Evolutionary conservation across 208 protist species (phyloP).

Genomic region (Wallacemonas sp.): DNA sequence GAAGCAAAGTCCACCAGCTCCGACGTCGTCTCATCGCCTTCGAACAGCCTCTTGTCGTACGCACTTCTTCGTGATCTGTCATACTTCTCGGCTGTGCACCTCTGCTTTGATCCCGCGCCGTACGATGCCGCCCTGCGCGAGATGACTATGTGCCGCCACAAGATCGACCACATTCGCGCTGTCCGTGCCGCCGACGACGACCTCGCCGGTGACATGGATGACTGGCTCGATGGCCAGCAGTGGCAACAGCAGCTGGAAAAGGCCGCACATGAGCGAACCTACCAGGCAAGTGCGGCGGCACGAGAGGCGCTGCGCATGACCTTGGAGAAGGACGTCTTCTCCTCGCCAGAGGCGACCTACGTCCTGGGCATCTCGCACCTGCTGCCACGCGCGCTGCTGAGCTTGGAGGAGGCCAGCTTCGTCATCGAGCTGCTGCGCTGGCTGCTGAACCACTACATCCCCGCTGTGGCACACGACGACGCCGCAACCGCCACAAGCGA

Average conservation of each 20-base stretch:
- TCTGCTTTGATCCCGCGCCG: conserved; percentile 45
- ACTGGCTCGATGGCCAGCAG: conserved; percentile 38
- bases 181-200: neutral
- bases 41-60: conserved; percentile 14
- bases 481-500: no score
- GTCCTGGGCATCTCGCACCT: conserved; percentile 55
- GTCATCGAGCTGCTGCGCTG: conserved; percentile 63
- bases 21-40: neutral
- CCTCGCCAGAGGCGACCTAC: neutral
- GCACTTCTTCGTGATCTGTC: conserved; percentile 38
- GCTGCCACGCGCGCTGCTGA: conserved; percentile 71
- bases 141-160: conserved; percentile 29
- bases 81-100: conserved; percentile 55
- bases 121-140: conserved; percentile 43
- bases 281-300: conserved; percentile 15
- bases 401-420: conserved; percentile 59
- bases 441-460: conserved; percentile 26
- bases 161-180: neutral
- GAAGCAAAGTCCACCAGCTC: neutral
- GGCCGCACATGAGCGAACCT: conserved; percentile 35
- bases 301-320: conserved; percentile 10
- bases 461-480: neutral
- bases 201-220: conserved; percentile 14
- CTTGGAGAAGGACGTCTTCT: conserved; percentile 6
- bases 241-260: conserved; percentile 42